Percentiles rank a stretch among this genome's conserved stretches.
phyloP scores from a whole-genome alignment of 768 basidiomycete species.

The Collybiopsis confluens region DNA sequence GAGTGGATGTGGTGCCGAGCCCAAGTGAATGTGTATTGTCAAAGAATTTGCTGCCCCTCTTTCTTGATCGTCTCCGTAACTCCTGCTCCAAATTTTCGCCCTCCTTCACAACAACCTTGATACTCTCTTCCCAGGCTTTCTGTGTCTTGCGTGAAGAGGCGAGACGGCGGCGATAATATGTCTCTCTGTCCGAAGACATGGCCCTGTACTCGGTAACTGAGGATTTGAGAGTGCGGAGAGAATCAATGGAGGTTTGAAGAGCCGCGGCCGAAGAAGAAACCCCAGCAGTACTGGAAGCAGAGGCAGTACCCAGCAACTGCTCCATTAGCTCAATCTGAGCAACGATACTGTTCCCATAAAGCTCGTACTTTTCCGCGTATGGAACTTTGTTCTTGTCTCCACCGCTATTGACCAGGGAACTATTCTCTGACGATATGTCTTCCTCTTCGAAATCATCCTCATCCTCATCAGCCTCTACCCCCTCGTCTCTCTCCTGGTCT shows the following conservation, averaged over 20 bases:
- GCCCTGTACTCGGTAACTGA: conserved; percentile 64
- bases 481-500: conserved; percentile 18
- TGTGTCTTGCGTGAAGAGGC: conserved; percentile 53
- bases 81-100: conserved; percentile 82
- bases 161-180: conserved; percentile 68
- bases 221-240: conserved; percentile 49
- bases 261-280: conserved; percentile 23
- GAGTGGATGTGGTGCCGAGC: conserved; percentile 9
- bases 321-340: conserved; percentile 78
- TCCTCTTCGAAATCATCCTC: conserved; percentile 35
- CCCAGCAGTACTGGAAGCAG: conserved; percentile 22
- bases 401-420: too few species aligned
- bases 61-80: conserved; percentile 56
- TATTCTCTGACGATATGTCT: conserved; percentile 40
- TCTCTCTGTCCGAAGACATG: conserved; percentile 76
- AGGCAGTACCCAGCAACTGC: conserved; percentile 54
- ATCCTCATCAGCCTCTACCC: conserved; percentile 24
- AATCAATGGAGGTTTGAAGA: conserved; percentile 55
- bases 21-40: conserved; percentile 16
- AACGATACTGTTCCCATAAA: conserved; percentile 64
- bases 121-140: conserved; percentile 84
- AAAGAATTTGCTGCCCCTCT: conserved; percentile 56
- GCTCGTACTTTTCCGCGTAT: conserved; percentile 51
- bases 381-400: conserved; percentile 36
- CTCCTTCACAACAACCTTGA: conserved; percentile 80